Base-by-base conservation (phyloP, 2,329 filamentous ascomycete species). In the Aspergillus flavus region DNA sequence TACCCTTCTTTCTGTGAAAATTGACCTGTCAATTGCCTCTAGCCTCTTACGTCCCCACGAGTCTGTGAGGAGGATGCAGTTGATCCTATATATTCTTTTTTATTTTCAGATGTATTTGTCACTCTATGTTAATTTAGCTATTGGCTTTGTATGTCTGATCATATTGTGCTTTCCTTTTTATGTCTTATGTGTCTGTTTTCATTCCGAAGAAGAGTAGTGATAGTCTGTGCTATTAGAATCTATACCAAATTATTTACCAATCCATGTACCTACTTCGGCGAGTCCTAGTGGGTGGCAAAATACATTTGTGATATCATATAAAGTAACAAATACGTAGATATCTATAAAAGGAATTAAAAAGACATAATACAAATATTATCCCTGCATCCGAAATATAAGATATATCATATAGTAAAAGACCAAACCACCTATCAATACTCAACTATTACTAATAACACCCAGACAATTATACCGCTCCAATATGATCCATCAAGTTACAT, bases 51-150 rank as follows among this genome's bases (percentile, higher is more conserved):
- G 21, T 41, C 3, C 21, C 21, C 6, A 26, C 4, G 30, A 16
- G 21, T 39, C 21, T 23, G n/a, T 21, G 30, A 11, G 52, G 50
- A 19, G 9, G 32, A 36, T 54, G 34, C 23, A 55, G 48, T 54
- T 59, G 58, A 54, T 34, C 32, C 34, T 59, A 59, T 50, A 59
- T 52, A 52, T 52, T 48, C 1, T 16, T 28, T 48, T 52, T n/a
- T 12, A 52, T 21, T 52, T 30, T 32, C 16, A 26, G 16, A 12
- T 30, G 16, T 34, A 32, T 14, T 32, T 26, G 46, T 19, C 23
- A 26, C 23, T 26, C 11, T 26, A 48, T 48, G 45, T 48, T 48
- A 14, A 23, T 48, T 14, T 16, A 23, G 30, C 48, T 32, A 12
- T 21, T 50, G 14, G 16, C 4, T n/a, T 30, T 12, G 16, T 50